A percentile compares a stretch with the other conserved stretches of the same genome.
Conservation (phyloP, 495 filamentous ascomycete genomes). For the Melanomma pulvis-pyrius region DNA sequence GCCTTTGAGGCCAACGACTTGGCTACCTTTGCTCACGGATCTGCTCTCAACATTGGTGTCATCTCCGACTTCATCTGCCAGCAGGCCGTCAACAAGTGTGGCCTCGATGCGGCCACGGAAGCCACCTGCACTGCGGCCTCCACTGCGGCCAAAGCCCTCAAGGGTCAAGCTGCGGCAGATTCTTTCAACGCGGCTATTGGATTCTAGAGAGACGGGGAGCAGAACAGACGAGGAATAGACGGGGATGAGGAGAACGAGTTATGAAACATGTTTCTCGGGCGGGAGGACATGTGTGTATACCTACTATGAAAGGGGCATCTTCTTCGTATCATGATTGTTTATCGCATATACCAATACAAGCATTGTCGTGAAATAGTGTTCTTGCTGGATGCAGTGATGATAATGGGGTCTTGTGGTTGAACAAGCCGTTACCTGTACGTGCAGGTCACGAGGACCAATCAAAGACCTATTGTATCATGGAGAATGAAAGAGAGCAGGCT, state of each 20-base stretch:
- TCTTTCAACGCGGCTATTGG: slow-evolving; percentile 55
- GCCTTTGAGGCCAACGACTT: slow-evolving; percentile 56
- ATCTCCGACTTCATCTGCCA: slow-evolving; percentile 61
- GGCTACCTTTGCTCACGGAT: slow-evolving; percentile 61
- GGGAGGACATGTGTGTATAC: slow-evolving; percentile 8
- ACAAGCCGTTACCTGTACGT: not conserved
- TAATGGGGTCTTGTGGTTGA: not conserved
- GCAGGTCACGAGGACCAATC: no score
- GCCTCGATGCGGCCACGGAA: slow-evolving; percentile 53
- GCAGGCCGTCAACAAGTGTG: slow-evolving; percentile 56
- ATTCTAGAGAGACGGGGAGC: slow-evolving; percentile 10
- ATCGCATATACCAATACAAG: slow-evolving; percentile 30
- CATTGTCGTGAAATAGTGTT: not conserved
- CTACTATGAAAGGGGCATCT: not conserved
- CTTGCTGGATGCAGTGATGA: not conserved
- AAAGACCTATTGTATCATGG: no score
- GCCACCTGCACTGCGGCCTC: slow-evolving; percentile 53
- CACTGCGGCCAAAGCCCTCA: slow-evolving; percentile 44
- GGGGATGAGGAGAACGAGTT: not conserved
- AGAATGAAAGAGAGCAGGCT: no score
- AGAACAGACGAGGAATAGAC: not conserved
- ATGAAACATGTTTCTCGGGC: not conserved
- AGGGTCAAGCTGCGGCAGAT: slow-evolving; percentile 61
- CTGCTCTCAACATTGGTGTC: slow-evolving; percentile 58
- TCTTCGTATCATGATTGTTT: slow-evolving; percentile 32